Evolutionary conservation across 352 stramenopile species (phyloP), one percentile per base, ranked within the genome.

Genomic region (Blastocystis sp.): DNA sequence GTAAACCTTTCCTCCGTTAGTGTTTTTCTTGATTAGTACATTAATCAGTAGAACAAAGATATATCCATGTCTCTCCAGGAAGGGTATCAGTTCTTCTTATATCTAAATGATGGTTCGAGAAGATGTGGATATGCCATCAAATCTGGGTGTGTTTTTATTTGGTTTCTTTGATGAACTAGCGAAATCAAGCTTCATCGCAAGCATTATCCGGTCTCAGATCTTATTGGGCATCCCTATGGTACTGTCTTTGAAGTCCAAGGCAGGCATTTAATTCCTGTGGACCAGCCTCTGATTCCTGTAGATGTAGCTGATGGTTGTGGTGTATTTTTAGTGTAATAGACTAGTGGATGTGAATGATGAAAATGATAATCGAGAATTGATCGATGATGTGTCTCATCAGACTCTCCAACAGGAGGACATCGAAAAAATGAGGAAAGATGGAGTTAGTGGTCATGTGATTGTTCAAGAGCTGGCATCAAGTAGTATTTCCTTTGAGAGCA

Each of bases 381-480:
- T 81, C 17, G 81, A 90, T 57, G 78, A 78, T n/a, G 40, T 69
- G 0, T 56, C 33, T 19, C 54, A 76, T 37, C 87, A 90, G 60
- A 76, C 70, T 17, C 48, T 90, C 51, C 53, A 69, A 73, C 76
- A 89, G 60, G 87, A 89, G n/a, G 75, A 90, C 27, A 89, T 90
- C 37, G 48, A 82, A 42, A 37, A 90, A 27, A 77, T 90, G 58
- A 37, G 76, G 7, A 87, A 79, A 22, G 60, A 69, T 30, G 87
- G 87, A 19, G 37, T 87, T 15, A 89, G 62, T 40, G 87, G 87
- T 4, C 56, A 90, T 53, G 87, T 59, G n/a, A 89, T 90, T 24
- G 30, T 90, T 37, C 75, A 90, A 56, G 87, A 76, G 24, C 30
- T 90, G 33, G 87, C 87, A 7, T 89, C 56, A 1, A 89, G 68